Base-by-base conservation (phyloP, 2,329 filamentous ascomycete species). In the Saccharata proteae region DNA sequence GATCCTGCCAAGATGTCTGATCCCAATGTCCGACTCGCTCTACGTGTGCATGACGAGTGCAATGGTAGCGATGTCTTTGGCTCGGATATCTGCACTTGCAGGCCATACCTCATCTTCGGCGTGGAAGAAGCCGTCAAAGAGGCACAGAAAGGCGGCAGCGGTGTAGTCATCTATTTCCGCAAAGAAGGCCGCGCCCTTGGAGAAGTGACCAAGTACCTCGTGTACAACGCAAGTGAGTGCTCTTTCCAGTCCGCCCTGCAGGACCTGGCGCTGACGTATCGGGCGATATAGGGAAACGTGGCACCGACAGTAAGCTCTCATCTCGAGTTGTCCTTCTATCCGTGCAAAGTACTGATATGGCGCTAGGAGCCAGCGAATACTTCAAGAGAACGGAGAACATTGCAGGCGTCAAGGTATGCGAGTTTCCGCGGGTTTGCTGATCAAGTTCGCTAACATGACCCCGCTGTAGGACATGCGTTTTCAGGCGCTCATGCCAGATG, bases 341-440 rank as follows among this genome's bases (percentile, higher is more conserved):
- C 20, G 9, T 22, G 9, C 20, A 39, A 37, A 14, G 72, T 18
- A 18, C 28, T 31, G 29, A 31, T 16, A 14, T 24, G 23, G 13
- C 28, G 19, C 16, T 23, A 35, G 33, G 29, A 37, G 85, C 85
- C 14, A 88, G 80, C 45, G 84, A 93, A 55, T 96, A 96, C 61
- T 96, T 96, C 65, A 80, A 88, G 59, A 71, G 90, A 35, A 96
- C 88, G n/a, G 88, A 94, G 59, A 93, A 94, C 54, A 92, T 98
- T 52, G 90, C 90, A 6, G 90, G 90, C 38, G 88, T 96, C 43
- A 93, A 93, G 33, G 33, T 35, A 26, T 26, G 33, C 27, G n/a
- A n/a, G n/a, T n/a, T n/a, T n/a, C n/a, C n/a, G n/a, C n/a, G n/a
- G n/a, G n/a, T 57, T 80, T 11, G 14, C n/a, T 11, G 11, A 30